Evolutionary conservation across 2,329 filamentous ascomycete species (phyloP).

Genomic region (Ophioceras dolichostomum): DNA sequence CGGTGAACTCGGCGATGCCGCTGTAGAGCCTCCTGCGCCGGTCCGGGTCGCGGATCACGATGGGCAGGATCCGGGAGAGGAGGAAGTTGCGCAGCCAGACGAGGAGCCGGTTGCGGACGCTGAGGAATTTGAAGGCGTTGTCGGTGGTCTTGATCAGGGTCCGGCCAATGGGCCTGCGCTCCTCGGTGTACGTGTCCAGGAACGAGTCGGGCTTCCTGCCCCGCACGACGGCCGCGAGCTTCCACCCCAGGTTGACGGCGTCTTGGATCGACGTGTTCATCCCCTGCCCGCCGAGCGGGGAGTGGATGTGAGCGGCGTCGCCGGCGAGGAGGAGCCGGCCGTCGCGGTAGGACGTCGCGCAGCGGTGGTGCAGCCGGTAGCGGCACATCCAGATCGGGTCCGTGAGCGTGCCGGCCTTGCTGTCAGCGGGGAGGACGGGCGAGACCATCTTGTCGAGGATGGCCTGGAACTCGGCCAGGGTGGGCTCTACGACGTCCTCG

Average conservation of each 20-base stretch:
- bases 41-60: slow-evolving; percentile 12
- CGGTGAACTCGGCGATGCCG: slow-evolving; percentile 26
- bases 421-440: background rate
- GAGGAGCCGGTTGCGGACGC: slow-evolving; percentile 17
- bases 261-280: slow-evolving; percentile 46
- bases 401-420: slow-evolving; percentile 5
- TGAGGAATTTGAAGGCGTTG: slow-evolving; percentile 22
- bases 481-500: slow-evolving; percentile 8
- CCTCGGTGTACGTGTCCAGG: slow-evolving; percentile 32
- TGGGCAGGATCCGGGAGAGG: slow-evolving; percentile 24
- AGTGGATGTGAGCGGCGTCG: slow-evolving; percentile 45
- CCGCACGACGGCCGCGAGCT: slow-evolving; percentile 30
- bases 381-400: slow-evolving; percentile 27
- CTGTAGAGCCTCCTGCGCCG: slow-evolving; percentile 14
- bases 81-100: slow-evolving; percentile 25
- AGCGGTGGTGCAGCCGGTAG: slow-evolving; percentile 31
- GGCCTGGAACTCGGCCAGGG: slow-evolving; percentile 19
- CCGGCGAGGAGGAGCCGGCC: slow-evolving; percentile 40
- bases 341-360: slow-evolving; percentile 26
- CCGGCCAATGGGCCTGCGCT: slow-evolving; percentile 21
- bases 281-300: slow-evolving; percentile 41
- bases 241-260: slow-evolving; percentile 41
- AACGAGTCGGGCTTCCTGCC: slow-evolving; percentile 16
- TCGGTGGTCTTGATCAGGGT: slow-evolving; percentile 18
- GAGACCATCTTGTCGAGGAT: background rate